Percentiles rank a stretch among this genome's conserved stretches.
phyloP scores from a whole-genome alignment of 73 alveolate genomes.

The Stentor roeselii region DNA sequence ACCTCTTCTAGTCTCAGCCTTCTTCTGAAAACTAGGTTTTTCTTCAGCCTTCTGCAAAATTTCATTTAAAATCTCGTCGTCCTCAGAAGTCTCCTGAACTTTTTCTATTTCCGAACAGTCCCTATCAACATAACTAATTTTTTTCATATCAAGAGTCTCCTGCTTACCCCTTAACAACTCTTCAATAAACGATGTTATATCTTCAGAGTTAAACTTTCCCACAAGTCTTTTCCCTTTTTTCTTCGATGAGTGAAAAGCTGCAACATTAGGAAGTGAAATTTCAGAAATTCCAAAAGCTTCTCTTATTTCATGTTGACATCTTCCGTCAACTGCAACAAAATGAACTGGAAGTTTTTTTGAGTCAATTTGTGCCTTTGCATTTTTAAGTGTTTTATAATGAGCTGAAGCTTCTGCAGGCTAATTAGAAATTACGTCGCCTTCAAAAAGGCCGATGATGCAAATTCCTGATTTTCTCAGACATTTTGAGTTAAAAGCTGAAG shows the following conservation, averaged over 20 bases:
- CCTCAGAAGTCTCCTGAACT: not conserved
- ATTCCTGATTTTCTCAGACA: not conserved
- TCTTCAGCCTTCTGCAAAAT: not conserved
- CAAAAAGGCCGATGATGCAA: constrained; percentile 15
- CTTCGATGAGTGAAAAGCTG: not conserved
- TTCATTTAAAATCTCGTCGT: not conserved
- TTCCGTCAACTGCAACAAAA: not conserved
- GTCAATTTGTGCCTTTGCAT: not conserved
- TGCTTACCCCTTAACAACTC: not conserved
- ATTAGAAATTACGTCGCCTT: not conserved
- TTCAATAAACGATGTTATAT: not conserved
- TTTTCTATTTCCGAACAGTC: not conserved
- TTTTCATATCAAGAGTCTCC: not conserved
- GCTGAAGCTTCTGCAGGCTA: not conserved
- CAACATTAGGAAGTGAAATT: not conserved
- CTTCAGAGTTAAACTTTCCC: not conserved
- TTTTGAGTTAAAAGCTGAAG: not conserved
- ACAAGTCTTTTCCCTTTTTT: constrained; percentile 15
- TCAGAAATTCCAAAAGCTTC: constrained; percentile 19
- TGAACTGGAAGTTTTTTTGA: constrained; percentile 10
- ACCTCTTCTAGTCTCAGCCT: not conserved
- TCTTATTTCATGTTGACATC: constrained; percentile 13
- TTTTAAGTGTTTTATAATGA: not conserved
- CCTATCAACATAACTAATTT: not conserved
- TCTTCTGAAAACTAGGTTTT: not conserved